Evolutionary conservation across 306 rosid species (phyloP).

Genomic region (Fragaria nilgerrensis): DNA sequence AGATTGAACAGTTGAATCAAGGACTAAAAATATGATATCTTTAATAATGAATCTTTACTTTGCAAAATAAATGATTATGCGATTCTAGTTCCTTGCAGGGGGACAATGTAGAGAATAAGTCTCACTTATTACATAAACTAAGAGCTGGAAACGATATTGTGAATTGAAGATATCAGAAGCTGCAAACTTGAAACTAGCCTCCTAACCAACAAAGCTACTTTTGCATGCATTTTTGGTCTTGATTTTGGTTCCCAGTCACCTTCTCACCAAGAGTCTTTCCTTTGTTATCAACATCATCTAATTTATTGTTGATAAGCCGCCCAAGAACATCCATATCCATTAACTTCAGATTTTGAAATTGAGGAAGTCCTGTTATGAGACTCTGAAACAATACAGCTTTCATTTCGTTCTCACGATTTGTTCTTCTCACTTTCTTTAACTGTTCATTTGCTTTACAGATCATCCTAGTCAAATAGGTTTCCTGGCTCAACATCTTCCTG

Average conservation of each 20-base stretch:
- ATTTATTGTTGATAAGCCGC: neutral
- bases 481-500: neutral
- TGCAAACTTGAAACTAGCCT: too few relatives aligned
- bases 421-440: neutral
- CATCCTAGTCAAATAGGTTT: neutral
- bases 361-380: neutral
- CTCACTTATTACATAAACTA: too few relatives aligned
- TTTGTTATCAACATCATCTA: neutral
- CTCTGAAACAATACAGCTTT: neutral
- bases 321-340: neutral
- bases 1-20: too few relatives aligned
- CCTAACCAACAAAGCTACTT: too few relatives aligned
- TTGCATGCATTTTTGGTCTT: too few relatives aligned
- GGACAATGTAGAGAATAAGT: too few relatives aligned
- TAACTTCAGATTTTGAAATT: neutral
- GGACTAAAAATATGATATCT: too few relatives aligned
- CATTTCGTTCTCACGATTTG: neutral
- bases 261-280: neutral
- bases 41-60: too few relatives aligned
- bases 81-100: too few relatives aligned
- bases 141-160: too few relatives aligned
- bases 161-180: too few relatives aligned
- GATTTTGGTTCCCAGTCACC: neutral
- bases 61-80: too few relatives aligned
- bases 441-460: neutral